A percentile compares a stretch with the other conserved stretches of the same genome.
phyloP scores from a whole-genome alignment of 108 stramenopile species.

The Nitzschia palea region DNA sequence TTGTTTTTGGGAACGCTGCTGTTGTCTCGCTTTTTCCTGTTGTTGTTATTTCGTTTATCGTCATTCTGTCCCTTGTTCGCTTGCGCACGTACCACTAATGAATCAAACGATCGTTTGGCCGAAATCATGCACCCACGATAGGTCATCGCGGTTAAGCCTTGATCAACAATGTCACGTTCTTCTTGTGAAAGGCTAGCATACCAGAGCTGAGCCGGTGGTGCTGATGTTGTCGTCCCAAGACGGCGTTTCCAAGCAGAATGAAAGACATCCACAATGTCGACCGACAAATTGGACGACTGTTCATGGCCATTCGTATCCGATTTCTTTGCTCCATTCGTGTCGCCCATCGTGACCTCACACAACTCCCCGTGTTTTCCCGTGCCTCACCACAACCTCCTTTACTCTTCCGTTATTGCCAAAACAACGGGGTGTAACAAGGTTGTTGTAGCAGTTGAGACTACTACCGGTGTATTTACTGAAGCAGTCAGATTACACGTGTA shows the following conservation, averaged over 20 bases:
- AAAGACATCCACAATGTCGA: constrained; percentile 9
- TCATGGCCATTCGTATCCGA: neutral
- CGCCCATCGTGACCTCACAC: neutral
- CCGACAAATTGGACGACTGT: neutral
- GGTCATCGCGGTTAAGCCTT: constrained; percentile 57
- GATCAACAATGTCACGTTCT: constrained; percentile 51
- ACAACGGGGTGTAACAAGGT: neutral
- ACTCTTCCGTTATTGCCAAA: neutral
- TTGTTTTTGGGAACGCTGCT: neutral
- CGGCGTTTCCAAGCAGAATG: constrained; percentile 18
- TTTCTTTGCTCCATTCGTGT: neutral
- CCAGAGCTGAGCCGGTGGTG: constrained; percentile 18
- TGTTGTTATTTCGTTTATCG: constrained; percentile 3
- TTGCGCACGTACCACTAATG: constrained; percentile 47
- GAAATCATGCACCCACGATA: constrained; percentile 73
- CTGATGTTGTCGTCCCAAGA: neutral
- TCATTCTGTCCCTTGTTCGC: constrained; percentile 22
- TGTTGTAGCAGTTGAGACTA: neutral
- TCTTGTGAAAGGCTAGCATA: constrained; percentile 20
- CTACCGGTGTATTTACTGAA: neutral
- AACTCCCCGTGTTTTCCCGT: neutral
- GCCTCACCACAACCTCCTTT: neutral
- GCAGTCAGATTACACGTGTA: constrained; percentile 1
- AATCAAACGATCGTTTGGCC: constrained; percentile 59
- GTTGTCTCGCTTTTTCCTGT: neutral